These are phyloP conservation scores for Cladophialophora yegresii DNA, from an alignment of 2,329 filamentous ascomycete species.

Conservation along the genomic window DNA sequence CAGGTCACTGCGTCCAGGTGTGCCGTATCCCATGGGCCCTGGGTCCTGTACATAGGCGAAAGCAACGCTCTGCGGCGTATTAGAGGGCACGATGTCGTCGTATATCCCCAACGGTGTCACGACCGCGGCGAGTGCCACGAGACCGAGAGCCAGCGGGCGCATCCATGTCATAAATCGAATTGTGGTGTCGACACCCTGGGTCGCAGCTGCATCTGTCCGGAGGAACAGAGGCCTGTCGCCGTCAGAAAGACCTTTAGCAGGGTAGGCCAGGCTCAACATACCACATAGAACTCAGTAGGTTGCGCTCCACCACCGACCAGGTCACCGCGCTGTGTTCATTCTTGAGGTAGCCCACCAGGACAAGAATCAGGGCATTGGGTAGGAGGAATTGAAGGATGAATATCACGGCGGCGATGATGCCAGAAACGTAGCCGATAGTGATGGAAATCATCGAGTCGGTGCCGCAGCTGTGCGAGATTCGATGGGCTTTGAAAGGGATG, in stretches of 20 bases:
- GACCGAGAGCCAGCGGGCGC: slow-evolving; percentile 38
- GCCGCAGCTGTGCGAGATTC: background rate
- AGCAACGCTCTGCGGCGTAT: slow-evolving; percentile 23
- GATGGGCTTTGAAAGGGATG: background rate
- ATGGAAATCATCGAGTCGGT: slow-evolving; percentile 29
- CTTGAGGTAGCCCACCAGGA: slow-evolving; percentile 43
- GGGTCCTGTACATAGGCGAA: slow-evolving; percentile 47
- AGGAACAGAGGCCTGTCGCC: slow-evolving; percentile 46
- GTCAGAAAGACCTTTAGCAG: background rate
- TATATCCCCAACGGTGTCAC: slow-evolving; percentile 53
- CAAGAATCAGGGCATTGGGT: slow-evolving; percentile 43
- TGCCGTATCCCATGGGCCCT: slow-evolving; percentile 46
- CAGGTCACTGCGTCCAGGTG: slow-evolving; percentile 40
- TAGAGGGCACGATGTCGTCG: slow-evolving; percentile 41
- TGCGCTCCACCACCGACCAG: slow-evolving; percentile 44
- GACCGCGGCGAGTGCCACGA: slow-evolving; percentile 48
- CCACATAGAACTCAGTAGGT: slow-evolving; percentile 46
- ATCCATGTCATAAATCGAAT: slow-evolving; percentile 38
- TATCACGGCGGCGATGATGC: slow-evolving; percentile 45
- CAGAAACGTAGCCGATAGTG: slow-evolving; percentile 46
- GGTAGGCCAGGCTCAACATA: background rate
- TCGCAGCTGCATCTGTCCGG: slow-evolving; percentile 43
- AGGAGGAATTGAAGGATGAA: slow-evolving; percentile 45
- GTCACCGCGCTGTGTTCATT: slow-evolving; percentile 45
- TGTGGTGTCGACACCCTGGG: slow-evolving; percentile 39